phyloP scores from a whole-genome alignment of 192 early-diverging fungal genomes.

The Coemansia sp. region DNA sequence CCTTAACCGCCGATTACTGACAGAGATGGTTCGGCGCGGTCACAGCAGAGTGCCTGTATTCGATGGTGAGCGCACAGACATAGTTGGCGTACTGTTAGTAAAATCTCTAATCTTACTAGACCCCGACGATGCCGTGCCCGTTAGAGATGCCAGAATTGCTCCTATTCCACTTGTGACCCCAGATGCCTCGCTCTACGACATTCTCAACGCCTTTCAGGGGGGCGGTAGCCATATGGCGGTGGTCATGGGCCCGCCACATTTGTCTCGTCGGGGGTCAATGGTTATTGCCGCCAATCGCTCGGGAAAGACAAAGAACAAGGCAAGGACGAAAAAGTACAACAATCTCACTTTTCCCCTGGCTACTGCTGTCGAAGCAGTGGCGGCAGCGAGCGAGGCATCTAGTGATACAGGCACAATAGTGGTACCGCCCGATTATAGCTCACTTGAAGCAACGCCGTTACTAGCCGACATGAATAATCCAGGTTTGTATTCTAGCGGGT shows the following conservation, averaged over 20 bases:
- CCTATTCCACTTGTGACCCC: slow-evolving; percentile 50
- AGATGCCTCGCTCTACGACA: slow-evolving; percentile 60
- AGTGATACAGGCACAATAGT: slow-evolving; percentile 1
- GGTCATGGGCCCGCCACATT: slow-evolving; percentile 50
- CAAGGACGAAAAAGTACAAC: neutral
- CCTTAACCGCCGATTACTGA: slow-evolving; percentile 56
- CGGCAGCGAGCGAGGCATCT: neutral
- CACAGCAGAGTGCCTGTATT: slow-evolving; percentile 79
- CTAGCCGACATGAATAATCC: neutral
- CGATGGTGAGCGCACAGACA: slow-evolving; percentile 57
- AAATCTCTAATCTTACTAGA: slow-evolving; percentile 74
- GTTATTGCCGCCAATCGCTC: neutral
- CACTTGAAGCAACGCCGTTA: slow-evolving; percentile 1
- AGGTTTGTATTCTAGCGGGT: neutral
- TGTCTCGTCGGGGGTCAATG: slow-evolving; percentile 6
- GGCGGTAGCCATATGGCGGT: slow-evolving; percentile 80
- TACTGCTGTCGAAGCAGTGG: neutral
- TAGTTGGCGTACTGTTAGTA: slow-evolving; percentile 77
- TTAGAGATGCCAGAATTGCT: slow-evolving; percentile 59
- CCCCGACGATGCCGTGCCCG: slow-evolving; percentile 64
- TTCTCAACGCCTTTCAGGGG: slow-evolving; percentile 81
- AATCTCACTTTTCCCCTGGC: neutral
- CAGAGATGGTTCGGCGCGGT: slow-evolving; percentile 64
- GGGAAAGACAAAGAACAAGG: neutral
- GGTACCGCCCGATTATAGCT: neutral